Conservation (phyloP, 345 rosid species). For the Salix caprea region DNA sequence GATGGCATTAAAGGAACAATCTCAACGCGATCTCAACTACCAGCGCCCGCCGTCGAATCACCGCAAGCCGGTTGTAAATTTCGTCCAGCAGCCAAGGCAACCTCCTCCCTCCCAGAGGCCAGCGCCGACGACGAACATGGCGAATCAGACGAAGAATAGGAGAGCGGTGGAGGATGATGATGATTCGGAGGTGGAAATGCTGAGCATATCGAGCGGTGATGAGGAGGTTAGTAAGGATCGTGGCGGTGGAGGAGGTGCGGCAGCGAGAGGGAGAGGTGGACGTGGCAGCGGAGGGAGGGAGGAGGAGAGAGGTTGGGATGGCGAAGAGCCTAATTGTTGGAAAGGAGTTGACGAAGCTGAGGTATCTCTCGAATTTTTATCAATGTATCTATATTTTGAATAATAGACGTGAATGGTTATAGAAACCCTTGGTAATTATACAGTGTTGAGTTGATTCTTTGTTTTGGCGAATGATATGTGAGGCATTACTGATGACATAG, state of each 20-base stretch:
- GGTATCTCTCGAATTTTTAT: slow-evolving; percentile 31
- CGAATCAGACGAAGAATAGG: slow-evolving; percentile 15
- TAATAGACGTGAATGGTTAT: neutral
- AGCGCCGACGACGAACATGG: slow-evolving; percentile 13
- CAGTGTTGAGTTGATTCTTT: neutral
- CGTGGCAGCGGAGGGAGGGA: slow-evolving; percentile 43
- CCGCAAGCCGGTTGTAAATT: slow-evolving; percentile 61
- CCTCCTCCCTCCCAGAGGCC: slow-evolving; percentile 14
- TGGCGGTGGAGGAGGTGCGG: slow-evolving; percentile 21
- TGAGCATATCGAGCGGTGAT: slow-evolving; percentile 96
- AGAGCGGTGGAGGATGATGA: slow-evolving; percentile 65
- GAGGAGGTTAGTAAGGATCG: slow-evolving; percentile 61
- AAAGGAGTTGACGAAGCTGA: slow-evolving; percentile 87
- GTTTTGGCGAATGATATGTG: neutral
- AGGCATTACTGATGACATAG: neutral
- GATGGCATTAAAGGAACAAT: slow-evolving; percentile 86
- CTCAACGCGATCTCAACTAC: slow-evolving; percentile 70
- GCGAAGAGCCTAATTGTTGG: slow-evolving; percentile 92
- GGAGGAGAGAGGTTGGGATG: slow-evolving; percentile 75
- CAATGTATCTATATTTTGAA: neutral
- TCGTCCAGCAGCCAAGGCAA: slow-evolving; percentile 60
- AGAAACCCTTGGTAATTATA: neutral
- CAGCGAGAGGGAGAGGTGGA: slow-evolving; percentile 21
- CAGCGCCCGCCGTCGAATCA: slow-evolving; percentile 40
- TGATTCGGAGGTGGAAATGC: slow-evolving; percentile 96